A percentile compares a stretch with the other conserved stretches of the same genome.
These are phyloP conservation scores for Beauveria scarabaeidicola DNA, from an alignment of 2,329 filamentous ascomycete genomes.

Conservation along the genomic window DNA sequence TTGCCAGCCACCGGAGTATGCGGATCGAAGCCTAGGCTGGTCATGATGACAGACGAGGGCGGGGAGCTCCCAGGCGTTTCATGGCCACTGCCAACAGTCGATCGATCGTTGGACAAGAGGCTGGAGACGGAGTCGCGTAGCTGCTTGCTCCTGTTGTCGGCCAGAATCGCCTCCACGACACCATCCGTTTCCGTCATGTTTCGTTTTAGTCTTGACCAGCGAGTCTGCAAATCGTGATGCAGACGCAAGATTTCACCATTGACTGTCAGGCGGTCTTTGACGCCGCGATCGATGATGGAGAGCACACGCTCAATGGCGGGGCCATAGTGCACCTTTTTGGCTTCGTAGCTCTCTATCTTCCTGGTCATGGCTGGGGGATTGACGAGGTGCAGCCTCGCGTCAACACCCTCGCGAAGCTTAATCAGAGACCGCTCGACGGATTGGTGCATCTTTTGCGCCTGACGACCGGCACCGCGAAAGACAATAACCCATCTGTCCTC, in stretches of 20 bases:
- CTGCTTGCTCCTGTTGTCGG: slow-evolving; percentile 58
- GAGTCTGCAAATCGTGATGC: slow-evolving; percentile 75
- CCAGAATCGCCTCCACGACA: slow-evolving; percentile 63
- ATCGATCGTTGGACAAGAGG: slow-evolving; percentile 75
- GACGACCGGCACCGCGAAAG: slow-evolving; percentile 83
- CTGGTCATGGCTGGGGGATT: slow-evolving; percentile 64
- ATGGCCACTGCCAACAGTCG: slow-evolving; percentile 57
- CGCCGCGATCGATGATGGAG: slow-evolving; percentile 89
- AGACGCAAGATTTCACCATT: slow-evolving; percentile 90
- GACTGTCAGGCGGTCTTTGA: slow-evolving; percentile 88
- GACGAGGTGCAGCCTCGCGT: slow-evolving; percentile 63
- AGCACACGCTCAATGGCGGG: slow-evolving; percentile 87
- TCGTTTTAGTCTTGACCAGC: slow-evolving; percentile 67
- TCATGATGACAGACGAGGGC: slow-evolving; percentile 54
- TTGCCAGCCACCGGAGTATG: slow-evolving; percentile 38
- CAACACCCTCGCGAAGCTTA: slow-evolving; percentile 74
- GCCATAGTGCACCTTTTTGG: slow-evolving; percentile 89
- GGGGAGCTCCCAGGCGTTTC: slow-evolving; percentile 64
- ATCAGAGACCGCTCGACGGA: slow-evolving; percentile 80
- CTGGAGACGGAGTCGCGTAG: slow-evolving; percentile 89
- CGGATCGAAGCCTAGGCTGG: slow-evolving; percentile 41
- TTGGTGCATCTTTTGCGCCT: slow-evolving; percentile 94
- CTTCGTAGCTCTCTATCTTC: slow-evolving; percentile 87
- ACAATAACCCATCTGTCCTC: slow-evolving; percentile 96
- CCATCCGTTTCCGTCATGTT: slow-evolving; percentile 71